These are phyloP conservation scores for Aspergillus haitiensis DNA, from an alignment of 495 filamentous ascomycete genomes.

Conservation along the genomic window DNA sequence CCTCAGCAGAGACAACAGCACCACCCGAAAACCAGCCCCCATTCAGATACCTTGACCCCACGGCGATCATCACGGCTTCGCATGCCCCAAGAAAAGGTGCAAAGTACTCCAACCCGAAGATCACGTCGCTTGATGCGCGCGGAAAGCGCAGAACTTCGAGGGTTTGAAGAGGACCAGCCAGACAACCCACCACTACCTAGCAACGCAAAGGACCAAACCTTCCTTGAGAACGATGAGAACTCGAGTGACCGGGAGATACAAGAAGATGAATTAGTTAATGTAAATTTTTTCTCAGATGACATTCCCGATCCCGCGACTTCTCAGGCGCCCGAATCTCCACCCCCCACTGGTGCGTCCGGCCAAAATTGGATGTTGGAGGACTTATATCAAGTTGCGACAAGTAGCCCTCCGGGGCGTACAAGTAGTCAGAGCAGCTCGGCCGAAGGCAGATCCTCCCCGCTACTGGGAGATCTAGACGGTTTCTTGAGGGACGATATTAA, in stretches of 20 bases:
- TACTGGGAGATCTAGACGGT: background rate
- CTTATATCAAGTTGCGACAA: too few relatives aligned
- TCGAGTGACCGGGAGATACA: background rate
- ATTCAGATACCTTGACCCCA: background rate
- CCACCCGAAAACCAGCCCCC: background rate
- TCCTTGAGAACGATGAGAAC: background rate
- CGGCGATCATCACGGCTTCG: constrained; percentile 16
- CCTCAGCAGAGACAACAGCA: constrained; percentile 1
- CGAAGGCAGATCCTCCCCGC: background rate
- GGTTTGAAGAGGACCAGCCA: background rate
- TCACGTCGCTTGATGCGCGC: background rate
- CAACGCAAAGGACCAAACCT: background rate
- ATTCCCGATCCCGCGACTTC: background rate
- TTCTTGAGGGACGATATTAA: background rate
- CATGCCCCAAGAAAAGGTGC: background rate
- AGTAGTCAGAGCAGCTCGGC: background rate
- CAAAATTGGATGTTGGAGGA: too few relatives aligned
- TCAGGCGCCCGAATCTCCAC: background rate
- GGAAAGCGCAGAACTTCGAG: background rate
- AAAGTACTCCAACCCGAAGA: background rate
- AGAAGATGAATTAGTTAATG: constrained; percentile 1
- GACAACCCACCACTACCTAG: background rate
- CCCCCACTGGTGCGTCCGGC: background rate
- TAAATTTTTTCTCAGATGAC: constrained; percentile 6
- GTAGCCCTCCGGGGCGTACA: background rate